Evolutionary conservation across 2,329 filamentous ascomycete genomes (phyloP), one percentile per base, ranked within the genome.

Genomic region (Ambrosiella xylebori): DNA sequence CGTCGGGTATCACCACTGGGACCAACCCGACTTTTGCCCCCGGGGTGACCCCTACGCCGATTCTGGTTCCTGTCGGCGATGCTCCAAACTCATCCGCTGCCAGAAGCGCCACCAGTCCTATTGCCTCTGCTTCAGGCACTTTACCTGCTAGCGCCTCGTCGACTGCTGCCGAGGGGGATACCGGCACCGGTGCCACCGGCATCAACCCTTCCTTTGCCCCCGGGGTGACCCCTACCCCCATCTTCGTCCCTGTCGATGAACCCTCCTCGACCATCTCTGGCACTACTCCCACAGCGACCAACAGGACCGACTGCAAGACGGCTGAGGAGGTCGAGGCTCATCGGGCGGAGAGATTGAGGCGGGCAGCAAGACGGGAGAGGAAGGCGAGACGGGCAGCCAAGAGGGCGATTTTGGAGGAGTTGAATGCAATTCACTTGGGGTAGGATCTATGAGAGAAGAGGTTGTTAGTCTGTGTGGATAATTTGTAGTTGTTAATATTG

Each of bases 191-290:
- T 13, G 49, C 57, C 35, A 58, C 51, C 38, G 50, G 57, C 9
- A 40, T 58, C 7, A 27, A 58, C 39, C 50, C 57, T 12, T 54
- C 38, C 40, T 58, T 58, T 47, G n/a, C 40, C 19, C n/a, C 50
- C 9, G 57, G 57, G 13, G 15, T 54, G n/a, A 54, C 57, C 36
- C 57, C 57, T 7, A 54, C 39, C 15, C 56, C 56, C 17, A 54
- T 58, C 11, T 38, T 58, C 6, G 27, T 53, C 27, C 38, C 50
- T 15, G 39, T 58, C 35, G 50, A 50, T 11, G 56, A 45, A 12
- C 9, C 40, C 15, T 19, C 54, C 7, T 13, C 57, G 41, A 45
- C n/a, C 9, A 37, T 27, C 27, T 37, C 55, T 49, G 15, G 15
- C 7, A 49, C n/a, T 2, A 27, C 52, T n/a, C 36, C 37, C 37